Percentiles rank a stretch among this genome's conserved stretches.
Conservation (phyloP, 495 filamentous ascomycete species). For the Delitschia confertaspora region DNA sequence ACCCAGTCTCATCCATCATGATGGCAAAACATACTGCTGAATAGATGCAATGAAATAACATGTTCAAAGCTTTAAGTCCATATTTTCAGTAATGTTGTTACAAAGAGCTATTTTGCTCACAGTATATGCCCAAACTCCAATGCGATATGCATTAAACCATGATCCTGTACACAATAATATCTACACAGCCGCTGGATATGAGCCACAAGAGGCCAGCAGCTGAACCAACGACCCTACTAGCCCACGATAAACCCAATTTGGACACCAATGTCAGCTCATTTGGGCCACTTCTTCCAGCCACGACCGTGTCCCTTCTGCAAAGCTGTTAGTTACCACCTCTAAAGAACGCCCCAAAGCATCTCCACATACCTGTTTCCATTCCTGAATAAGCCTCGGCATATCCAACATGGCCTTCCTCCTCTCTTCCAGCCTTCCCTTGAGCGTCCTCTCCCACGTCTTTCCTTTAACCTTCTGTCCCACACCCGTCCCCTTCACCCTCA, state of each 20-base stretch:
- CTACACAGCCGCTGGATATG: too few relatives aligned
- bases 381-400: conserved; percentile 81
- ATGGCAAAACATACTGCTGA: too few relatives aligned
- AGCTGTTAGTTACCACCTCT: conserved; percentile 21
- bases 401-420: conserved; percentile 83
- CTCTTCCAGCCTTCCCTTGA: conserved; percentile 76
- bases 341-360: background rate
- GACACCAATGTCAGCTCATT: conserved; percentile 33
- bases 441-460: conserved; percentile 79
- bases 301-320: conserved; percentile 70
- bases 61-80: too few relatives aligned
- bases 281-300: conserved; percentile 90
- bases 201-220: too few relatives aligned
- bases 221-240: too few relatives aligned
- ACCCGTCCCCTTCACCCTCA: conserved; percentile 82
- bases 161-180: too few relatives aligned
- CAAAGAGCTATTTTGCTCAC: too few relatives aligned
- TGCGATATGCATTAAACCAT: too few relatives aligned
- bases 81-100: too few relatives aligned
- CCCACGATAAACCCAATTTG: background rate
- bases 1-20: too few relatives aligned
- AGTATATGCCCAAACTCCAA: too few relatives aligned
- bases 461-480: conserved; percentile 91
- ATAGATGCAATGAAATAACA: too few relatives aligned
- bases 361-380: conserved; percentile 80